Percentiles rank a stretch among this genome's conserved stretches.
phyloP scores from a whole-genome alignment of 306 rosid genomes.

The Aeschynomene evenia region DNA sequence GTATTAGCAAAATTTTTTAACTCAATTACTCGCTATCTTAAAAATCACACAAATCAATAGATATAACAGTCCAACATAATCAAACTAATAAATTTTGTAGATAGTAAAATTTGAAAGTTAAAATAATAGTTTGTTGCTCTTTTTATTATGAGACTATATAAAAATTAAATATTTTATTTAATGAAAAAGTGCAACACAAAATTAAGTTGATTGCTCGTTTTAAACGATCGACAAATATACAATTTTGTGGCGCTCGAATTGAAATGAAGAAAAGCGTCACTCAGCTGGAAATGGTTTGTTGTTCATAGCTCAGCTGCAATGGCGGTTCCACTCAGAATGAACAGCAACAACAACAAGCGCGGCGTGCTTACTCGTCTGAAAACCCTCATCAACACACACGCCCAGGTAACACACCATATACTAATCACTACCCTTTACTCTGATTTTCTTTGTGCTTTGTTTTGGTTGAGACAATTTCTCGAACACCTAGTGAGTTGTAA shows the following conservation, averaged over 20 bases:
- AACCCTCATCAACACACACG: constrained; percentile 19
- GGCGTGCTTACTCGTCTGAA: constrained; percentile 26
- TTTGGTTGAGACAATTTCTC: constrained; percentile 37
- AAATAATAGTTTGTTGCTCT: no score
- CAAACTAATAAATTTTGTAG: no score
- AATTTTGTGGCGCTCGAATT: neutral
- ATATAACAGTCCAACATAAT: no score
- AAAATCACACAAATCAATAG: no score
- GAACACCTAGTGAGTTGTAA: constrained; percentile 28
- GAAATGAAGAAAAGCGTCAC: neutral
- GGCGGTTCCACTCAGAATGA: constrained; percentile 25
- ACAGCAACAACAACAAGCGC: constrained; percentile 25
- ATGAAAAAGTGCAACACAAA: no score
- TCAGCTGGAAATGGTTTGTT: constrained; percentile 10
- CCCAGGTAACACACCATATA: neutral
- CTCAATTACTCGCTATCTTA: no score
- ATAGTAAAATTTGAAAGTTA: no score
- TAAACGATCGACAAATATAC: no score
- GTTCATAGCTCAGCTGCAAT: neutral
- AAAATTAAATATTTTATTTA: no score
- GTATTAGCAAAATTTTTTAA: no score
- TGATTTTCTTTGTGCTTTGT: neutral
- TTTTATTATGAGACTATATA: no score
- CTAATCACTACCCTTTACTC: neutral
- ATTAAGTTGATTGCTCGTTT: no score